Conservation (phyloP, 345 rosid species). For the Conringia planisiliqua region DNA sequence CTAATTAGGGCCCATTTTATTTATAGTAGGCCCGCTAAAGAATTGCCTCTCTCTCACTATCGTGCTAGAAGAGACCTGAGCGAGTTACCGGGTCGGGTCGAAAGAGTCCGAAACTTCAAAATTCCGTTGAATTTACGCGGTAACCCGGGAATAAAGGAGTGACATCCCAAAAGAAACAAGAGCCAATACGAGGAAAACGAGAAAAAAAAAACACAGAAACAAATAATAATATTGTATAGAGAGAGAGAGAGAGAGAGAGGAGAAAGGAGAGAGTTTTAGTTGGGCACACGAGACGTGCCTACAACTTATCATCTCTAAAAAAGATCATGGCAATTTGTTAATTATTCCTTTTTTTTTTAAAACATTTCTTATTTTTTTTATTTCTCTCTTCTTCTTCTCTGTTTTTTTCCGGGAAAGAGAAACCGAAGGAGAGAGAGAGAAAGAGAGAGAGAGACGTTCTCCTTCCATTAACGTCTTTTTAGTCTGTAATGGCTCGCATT, state of each 20-base stretch:
- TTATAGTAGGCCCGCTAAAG: background rate
- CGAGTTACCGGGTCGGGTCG: conserved; percentile 25
- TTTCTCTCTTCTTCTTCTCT: background rate
- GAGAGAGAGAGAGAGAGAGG: background rate
- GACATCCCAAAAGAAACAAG: conserved; percentile 2
- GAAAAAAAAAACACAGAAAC: background rate
- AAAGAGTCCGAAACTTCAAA: background rate
- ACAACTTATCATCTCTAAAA: conserved; percentile 3
- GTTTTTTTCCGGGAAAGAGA: conserved; percentile 17
- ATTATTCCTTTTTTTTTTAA: too few relatives aligned
- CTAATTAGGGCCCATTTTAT: background rate
- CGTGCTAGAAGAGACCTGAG: background rate
- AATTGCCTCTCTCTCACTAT: background rate
- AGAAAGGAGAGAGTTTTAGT: background rate
- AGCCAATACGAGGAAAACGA: background rate
- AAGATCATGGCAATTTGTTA: conserved; percentile 15
- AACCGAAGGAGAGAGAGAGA: conserved; percentile 18
- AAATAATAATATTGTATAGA: conserved; percentile 25
- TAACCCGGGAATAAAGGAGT: conserved; percentile 50
- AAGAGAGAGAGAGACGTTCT: background rate
- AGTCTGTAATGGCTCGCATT: conserved; percentile 1
- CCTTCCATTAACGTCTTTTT: conserved; percentile 8
- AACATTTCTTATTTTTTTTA: background rate
- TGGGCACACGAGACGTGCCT: conserved; percentile 29
- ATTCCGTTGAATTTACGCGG: conserved; percentile 43